Evolutionary conservation across 2,329 filamentous ascomycete genomes (phyloP), one percentile per base, ranked within the genome.

Genomic region (Alternaria incomplexa): DNA sequence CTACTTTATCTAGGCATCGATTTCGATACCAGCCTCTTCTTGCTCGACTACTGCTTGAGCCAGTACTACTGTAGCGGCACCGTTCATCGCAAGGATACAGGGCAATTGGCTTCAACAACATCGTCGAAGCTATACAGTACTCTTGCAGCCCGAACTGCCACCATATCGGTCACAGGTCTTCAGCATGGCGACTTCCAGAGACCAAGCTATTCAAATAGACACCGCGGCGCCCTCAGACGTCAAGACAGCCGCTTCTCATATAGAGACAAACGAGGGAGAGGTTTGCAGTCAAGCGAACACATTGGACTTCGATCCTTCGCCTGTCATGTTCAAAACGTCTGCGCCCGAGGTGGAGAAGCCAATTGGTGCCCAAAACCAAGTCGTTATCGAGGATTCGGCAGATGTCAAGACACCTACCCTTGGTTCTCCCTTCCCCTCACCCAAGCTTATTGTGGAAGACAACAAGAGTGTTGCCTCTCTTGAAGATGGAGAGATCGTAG

Each of bases 181-280:
- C 20, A 20, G 20, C 20, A 61, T 51, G 32, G 9, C 15, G 4
- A 22, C 23, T 1, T 12, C 6, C 1, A 17, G 10, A 9, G 47
- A 43, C 0, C 22, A 28, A 5, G 9, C 28, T 23, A 12, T 13
- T 23, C 9, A 22, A 6, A 7, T 20, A 13, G 20, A 23, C 12
- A 32, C 32, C 13, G 26, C n/a, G 2, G 5, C 13, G n/a, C 9
- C 11, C 3, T 25, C 17, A 4, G 11, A 26, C 2, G 4, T 9
- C 12, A 8, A 7, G 10, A 8, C 15, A 7, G 5, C 1, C 3
- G 11, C 0, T 20, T 7, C 10, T 10, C 20, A 11, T 0, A 40
- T 17, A 6, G 4, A n/a, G 0, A 20, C 32, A 10, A 3, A 32
- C 9, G 5, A n/a, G 4, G 11, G 20, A 23, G 32, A 23, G 6